Evolutionary conservation across 1,284 basidiomycete genomes (phyloP), one percentile per base, ranked within the genome.

Genomic region (Ganoderma resinaceum): DNA sequence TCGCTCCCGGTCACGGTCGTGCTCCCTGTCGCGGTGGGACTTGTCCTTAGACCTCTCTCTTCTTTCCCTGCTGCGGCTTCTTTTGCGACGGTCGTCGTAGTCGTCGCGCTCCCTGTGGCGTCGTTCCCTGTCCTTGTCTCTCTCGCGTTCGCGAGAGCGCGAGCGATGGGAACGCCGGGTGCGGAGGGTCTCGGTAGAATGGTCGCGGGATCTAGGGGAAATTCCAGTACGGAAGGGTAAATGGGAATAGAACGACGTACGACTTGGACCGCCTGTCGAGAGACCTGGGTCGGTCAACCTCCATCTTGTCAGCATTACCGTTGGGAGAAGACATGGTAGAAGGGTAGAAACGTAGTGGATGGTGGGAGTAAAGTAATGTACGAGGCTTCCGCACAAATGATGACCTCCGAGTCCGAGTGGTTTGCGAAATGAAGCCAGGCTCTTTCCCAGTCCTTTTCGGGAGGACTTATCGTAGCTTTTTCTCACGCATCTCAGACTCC

Each of bases 161-260:
- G 93, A 94, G 70, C 88, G 85, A 75, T 92, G 91, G 55, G 92
- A 94, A 69, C 86, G 85, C 73, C 84, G 85, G 40, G 91, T 92
- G 60, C 86, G 87, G 72, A 88, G 86, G 26, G 91, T 93, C 76
- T 93, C 92, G 53, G 88, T 88, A 16, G 91, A 93, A 77, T 87
- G 87, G 76, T 89, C 89, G 72, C 89, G 88, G 72, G 89, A 89
- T 65, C 89, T 91, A 71, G 66, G 61, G 23, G 55, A 55, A 63
- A 69, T 63, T 70, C 66, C 61, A 66, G 67, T 64, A 59, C 18
- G 66, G 61, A 55, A 65, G 46, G 59, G 72, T 59, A 57, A 64
- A 66, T 68, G 29, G 63, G 52, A 35, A 40, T 67, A 72, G 65
- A 71, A 63, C 62, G 40, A 79, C 89, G 73, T 76, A 92, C 91